These are phyloP conservation scores for Ceratocystis alfenasii DNA, from an alignment of 2,329 filamentous ascomycete species.

Conservation along the genomic window DNA sequence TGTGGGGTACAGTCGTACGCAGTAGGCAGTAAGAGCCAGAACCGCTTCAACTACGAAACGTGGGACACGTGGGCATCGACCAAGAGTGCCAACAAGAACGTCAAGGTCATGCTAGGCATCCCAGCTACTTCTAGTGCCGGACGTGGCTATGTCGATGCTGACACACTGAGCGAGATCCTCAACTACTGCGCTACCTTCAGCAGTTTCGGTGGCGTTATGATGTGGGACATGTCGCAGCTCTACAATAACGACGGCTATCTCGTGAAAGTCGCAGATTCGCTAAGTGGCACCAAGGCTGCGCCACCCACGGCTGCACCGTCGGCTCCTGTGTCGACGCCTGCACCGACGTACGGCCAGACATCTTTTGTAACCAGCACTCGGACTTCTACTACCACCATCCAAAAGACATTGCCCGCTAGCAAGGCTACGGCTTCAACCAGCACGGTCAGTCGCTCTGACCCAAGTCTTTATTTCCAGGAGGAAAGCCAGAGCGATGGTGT, in stretches of 20 bases:
- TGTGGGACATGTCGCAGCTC: conserved; percentile 36
- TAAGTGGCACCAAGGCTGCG: conserved; percentile 24
- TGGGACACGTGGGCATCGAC: conserved; percentile 52
- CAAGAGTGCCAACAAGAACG: conserved; percentile 40
- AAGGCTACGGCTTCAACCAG: too few relatives aligned
- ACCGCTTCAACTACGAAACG: conserved; percentile 35
- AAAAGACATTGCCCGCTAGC: background rate
- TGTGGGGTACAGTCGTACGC: conserved; percentile 45
- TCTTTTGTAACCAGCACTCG: conserved; percentile 16
- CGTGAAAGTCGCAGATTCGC: conserved; percentile 31
- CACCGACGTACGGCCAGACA: conserved; percentile 18
- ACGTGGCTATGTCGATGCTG: conserved; percentile 31
- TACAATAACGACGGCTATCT: conserved; percentile 46
- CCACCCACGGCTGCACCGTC: conserved; percentile 16
- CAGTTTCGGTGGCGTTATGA: conserved; percentile 36
- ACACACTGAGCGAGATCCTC: conserved; percentile 30
- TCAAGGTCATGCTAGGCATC: conserved; percentile 38
- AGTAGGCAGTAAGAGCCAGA: conserved; percentile 26
- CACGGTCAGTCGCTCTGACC: background rate
- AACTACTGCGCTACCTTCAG: conserved; percentile 30
- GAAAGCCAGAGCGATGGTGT: conserved; percentile 7
- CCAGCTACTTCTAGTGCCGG: conserved; percentile 32
- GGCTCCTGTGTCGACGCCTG: conserved; percentile 20
- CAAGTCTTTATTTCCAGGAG: background rate
- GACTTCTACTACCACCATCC: conserved; percentile 14